Evolutionary conservation across 148 eudicot species (phyloP), one percentile per base, ranked within the genome.

Genomic region (Persicaria tinctoria): DNA sequence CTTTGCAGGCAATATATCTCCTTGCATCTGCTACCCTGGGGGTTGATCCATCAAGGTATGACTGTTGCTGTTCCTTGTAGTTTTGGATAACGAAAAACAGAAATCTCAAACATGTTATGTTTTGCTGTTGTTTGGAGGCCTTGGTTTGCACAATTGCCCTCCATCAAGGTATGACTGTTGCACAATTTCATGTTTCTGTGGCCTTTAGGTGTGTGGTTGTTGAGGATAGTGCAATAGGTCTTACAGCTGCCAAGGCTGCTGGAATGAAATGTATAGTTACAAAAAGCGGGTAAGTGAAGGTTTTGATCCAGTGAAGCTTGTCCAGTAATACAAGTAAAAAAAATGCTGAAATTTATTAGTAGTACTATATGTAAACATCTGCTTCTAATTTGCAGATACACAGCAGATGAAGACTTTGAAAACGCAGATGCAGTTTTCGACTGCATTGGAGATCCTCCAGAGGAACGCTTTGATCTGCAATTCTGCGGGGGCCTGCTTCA

Each of bases 351-450:
- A 66, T 14, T 12, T 66, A 17, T 66, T 60, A 27, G 13, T 60
- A 20, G 13, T 60, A 8, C 4, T 41, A 4, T 38, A 32, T 20
- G 48, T 5, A 41, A 44, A 11, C 5, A 9, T 32, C 9, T 66
- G 48, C 48, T 73, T 56, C 20, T 2, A 41, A 76, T 62, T 45
- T 83, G 81, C 87, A 95, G 99, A 73, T 92, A 92, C 94, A 95
- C 97, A 10, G 94, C 94, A 0, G 93, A 92, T 20, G 99, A 95
- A 77, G 91, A 95, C 82, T 95, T 95, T 38, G 79, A 75, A 68
- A 90, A 92, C 56, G 99, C 99, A 11, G 99, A 95, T 86, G 97
- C 97, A 50, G 93, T 95, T 79, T 95, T 95, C 20, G 99, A 95
- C 68, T 92, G 91, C 93, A 95, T 95, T 1, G 99, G 99, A 72